A percentile compares a stretch with the other conserved stretches of the same genome.
These are phyloP conservation scores for Cucurbitaria berberidis DNA, from an alignment of 2,329 filamentous ascomycete genomes.

Conservation along the genomic window DNA sequence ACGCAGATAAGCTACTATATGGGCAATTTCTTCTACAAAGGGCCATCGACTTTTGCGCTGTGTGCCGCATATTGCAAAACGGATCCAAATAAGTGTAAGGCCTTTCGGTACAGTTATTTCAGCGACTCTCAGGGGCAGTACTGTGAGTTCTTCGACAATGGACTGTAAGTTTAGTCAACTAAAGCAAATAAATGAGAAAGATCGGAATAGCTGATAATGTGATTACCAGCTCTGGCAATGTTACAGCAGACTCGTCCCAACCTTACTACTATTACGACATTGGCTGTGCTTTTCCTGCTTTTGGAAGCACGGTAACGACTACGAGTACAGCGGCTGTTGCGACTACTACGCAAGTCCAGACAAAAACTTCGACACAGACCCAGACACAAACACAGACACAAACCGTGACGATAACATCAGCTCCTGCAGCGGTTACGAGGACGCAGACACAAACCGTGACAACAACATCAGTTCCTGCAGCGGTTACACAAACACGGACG, in stretches of 20 bases:
- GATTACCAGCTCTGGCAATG: slow-evolving; percentile 14
- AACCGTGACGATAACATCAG: neutral
- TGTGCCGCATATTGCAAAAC: slow-evolving; percentile 29
- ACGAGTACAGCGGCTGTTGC: neutral
- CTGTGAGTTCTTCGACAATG: slow-evolving; percentile 29
- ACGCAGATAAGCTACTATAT: slow-evolving; percentile 21
- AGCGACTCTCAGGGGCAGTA: slow-evolving; percentile 25
- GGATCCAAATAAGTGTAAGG: slow-evolving; percentile 16
- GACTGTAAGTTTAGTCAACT: slow-evolving; percentile 15
- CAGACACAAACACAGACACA: neutral
- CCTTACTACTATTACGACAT: slow-evolving; percentile 30
- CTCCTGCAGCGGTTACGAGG: neutral
- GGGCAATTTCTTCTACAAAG: slow-evolving; percentile 33
- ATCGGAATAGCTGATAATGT: neutral
- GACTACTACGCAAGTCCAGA: neutral
- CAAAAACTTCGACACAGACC: neutral
- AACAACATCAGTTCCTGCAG: neutral
- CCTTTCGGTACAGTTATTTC: slow-evolving; percentile 28
- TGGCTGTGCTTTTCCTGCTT: slow-evolving; percentile 19
- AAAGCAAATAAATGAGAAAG: neutral
- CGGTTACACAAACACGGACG: neutral
- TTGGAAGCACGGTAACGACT: neutral
- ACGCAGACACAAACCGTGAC: neutral
- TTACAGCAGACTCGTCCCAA: slow-evolving; percentile 14
- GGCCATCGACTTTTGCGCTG: slow-evolving; percentile 20